These are phyloP conservation scores for Begonia peltatifolia DNA, from an alignment of 306 rosid genomes.

Conservation along the genomic window DNA sequence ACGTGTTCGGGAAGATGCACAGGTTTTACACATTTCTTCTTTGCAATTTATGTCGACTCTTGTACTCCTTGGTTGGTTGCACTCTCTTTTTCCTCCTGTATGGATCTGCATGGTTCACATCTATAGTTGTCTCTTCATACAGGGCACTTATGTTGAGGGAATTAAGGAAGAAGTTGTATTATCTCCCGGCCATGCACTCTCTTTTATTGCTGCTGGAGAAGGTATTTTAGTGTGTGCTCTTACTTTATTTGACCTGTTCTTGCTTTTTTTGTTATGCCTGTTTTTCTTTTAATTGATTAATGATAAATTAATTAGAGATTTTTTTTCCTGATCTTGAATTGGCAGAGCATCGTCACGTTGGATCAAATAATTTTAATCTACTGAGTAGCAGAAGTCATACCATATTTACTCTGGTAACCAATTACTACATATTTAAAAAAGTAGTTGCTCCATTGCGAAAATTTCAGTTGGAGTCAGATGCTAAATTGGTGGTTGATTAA, in stretches of 20 bases:
- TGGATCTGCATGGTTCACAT: conserved; percentile 1
- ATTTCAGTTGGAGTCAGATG: background rate
- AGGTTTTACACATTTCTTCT: conserved; percentile 34
- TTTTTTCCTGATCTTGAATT: conserved; percentile 10
- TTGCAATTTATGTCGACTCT: conserved; percentile 3
- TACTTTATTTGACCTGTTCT: conserved; percentile 4
- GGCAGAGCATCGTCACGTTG: conserved; percentile 99
- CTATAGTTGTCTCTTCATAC: conserved; percentile 13
- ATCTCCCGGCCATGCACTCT: conserved; percentile 98
- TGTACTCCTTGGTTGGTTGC: conserved; percentile 1
- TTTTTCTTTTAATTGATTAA: background rate
- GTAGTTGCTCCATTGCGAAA: background rate
- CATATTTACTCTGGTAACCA: conserved; percentile 80
- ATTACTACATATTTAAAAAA: conserved; percentile 5
- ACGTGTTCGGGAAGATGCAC: conserved; percentile 97
- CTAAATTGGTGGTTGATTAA: too few relatives aligned
- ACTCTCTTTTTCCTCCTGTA: conserved; percentile 5
- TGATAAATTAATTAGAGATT: conserved; percentile 6
- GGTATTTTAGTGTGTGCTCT: conserved; percentile 32
- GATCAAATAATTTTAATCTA: conserved; percentile 94
- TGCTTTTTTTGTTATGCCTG: background rate
- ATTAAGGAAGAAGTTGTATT: conserved; percentile 97
- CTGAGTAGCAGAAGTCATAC: conserved; percentile 99
- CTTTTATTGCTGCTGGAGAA: conserved; percentile 99
- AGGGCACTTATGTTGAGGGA: conserved; percentile 99